Percentiles rank a stretch among this genome's conserved stretches.
phyloP scores from a whole-genome alignment of 1,284 basidiomycete species.

The Mrakiaceae sp. region DNA sequence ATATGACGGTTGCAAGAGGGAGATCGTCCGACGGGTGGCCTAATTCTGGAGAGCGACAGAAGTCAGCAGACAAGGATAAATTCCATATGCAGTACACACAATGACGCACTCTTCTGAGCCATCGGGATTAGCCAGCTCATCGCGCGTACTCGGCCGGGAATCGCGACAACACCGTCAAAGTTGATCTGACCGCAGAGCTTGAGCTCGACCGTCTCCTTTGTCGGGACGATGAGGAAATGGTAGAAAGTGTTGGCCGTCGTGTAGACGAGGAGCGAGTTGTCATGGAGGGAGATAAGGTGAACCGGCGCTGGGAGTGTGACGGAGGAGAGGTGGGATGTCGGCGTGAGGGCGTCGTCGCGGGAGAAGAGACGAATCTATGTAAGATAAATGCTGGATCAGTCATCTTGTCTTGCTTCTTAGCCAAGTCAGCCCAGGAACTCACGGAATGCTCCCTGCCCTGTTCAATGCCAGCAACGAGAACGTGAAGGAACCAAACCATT shows the following conservation, averaged over 20 bases:
- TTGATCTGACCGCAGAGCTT: constrained; percentile 90
- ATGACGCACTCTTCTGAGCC: constrained; percentile 65
- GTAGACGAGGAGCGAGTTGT: constrained; percentile 93
- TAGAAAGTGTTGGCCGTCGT: constrained; percentile 90
- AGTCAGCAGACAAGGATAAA: neutral
- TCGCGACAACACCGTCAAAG: constrained; percentile 80
- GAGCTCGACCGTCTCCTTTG: constrained; percentile 67
- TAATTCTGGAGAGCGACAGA: constrained; percentile 45
- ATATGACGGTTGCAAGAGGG: constrained; percentile 85
- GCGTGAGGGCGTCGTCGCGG: constrained; percentile 82
- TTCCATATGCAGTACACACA: neutral
- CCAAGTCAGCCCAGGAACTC: constrained; percentile 20
- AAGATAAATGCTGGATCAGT: neutral
- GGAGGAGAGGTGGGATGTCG: constrained; percentile 70
- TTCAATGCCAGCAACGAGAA: constrained; percentile 83
- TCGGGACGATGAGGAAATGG: constrained; percentile 86
- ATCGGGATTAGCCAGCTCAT: constrained; percentile 95
- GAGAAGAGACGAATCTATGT: constrained; percentile 81
- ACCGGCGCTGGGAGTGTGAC: constrained; percentile 68
- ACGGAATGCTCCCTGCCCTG: constrained; percentile 67
- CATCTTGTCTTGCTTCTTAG: neutral
- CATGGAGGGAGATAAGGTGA: constrained; percentile 77
- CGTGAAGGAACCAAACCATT: constrained; percentile 92
- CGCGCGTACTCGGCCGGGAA: constrained; percentile 73
- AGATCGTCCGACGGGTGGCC: constrained; percentile 92